These are phyloP conservation scores for Ilyonectria destructans DNA, from an alignment of 2,329 filamentous ascomycete species.

Conservation along the genomic window DNA sequence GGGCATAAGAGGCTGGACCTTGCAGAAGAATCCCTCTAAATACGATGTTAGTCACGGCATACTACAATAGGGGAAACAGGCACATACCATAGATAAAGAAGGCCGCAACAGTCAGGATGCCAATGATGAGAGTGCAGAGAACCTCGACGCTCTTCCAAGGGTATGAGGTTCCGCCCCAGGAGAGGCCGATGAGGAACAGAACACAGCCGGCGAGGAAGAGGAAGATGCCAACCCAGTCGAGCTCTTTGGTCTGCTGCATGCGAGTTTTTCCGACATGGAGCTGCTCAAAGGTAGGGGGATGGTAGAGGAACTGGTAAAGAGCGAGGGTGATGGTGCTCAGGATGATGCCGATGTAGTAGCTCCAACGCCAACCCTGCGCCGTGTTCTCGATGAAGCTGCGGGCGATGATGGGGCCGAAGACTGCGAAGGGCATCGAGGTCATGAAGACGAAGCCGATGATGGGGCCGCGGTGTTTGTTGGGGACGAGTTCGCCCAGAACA, in stretches of 20 bases:
- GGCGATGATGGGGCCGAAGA: slow-evolving; percentile 65
- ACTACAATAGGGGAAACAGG: not conserved
- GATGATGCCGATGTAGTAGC: slow-evolving; percentile 65
- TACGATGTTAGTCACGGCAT: slow-evolving; percentile 15
- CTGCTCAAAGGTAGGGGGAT: slow-evolving; percentile 62
- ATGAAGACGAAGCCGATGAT: slow-evolving; percentile 58
- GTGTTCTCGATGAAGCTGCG: slow-evolving; percentile 62
- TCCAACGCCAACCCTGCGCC: slow-evolving; percentile 63
- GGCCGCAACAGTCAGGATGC: slow-evolving; percentile 52
- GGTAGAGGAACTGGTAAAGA: slow-evolving; percentile 63
- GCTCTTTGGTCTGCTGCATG: slow-evolving; percentile 57
- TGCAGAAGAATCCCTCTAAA: slow-evolving; percentile 55
- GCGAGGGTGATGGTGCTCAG: slow-evolving; percentile 57
- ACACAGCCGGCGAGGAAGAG: slow-evolving; percentile 60
- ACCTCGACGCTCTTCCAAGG: slow-evolving; percentile 61
- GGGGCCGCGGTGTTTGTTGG: slow-evolving; percentile 59
- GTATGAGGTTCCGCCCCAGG: slow-evolving; percentile 60
- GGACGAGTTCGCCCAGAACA: slow-evolving; percentile 61
- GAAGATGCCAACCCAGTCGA: slow-evolving; percentile 64
- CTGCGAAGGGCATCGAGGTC: slow-evolving; percentile 58
- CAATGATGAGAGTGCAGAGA: slow-evolving; percentile 57
- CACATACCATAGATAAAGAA: slow-evolving; percentile 58
- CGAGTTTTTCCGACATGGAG: slow-evolving; percentile 59
- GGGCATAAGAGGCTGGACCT: slow-evolving; percentile 60
- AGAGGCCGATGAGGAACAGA: slow-evolving; percentile 62